These are phyloP conservation scores for Mycena pura DNA, from an alignment of 768 basidiomycete species.

Conservation along the genomic window DNA sequence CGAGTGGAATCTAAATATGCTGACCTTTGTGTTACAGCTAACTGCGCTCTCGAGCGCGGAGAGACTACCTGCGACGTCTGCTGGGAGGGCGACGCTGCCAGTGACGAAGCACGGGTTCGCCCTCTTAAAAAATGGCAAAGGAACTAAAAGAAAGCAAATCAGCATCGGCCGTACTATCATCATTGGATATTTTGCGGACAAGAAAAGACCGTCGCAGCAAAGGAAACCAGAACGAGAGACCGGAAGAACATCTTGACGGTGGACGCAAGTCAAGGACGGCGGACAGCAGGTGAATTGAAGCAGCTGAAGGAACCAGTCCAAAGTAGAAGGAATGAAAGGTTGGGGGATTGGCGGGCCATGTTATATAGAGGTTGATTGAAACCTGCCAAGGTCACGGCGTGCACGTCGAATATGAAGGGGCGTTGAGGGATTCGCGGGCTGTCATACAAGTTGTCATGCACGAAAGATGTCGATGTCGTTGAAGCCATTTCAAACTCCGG, in stretches of 20 bases:
- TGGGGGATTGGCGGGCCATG: background rate
- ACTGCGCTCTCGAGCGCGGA: slow-evolving; percentile 27
- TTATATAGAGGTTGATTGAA: background rate
- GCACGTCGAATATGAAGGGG: no score
- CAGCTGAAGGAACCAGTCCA: slow-evolving; percentile 29
- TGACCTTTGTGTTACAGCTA: slow-evolving; percentile 30
- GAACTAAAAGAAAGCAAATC: background rate
- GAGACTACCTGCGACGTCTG: slow-evolving; percentile 33
- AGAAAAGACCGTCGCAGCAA: slow-evolving; percentile 19
- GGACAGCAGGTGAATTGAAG: slow-evolving; percentile 23
- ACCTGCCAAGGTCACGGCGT: background rate
- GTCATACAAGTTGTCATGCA: no score
- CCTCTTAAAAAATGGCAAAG: slow-evolving; percentile 28
- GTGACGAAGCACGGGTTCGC: slow-evolving; percentile 38
- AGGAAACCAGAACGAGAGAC: slow-evolving; percentile 25
- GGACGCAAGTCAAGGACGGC: slow-evolving; percentile 15
- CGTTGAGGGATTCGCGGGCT: no score
- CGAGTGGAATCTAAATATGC: background rate
- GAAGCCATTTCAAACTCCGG: no score
- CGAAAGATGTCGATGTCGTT: no score
- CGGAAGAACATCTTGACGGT: slow-evolving; percentile 24
- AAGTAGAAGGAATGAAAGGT: slow-evolving; percentile 17
- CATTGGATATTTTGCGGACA: slow-evolving; percentile 4
- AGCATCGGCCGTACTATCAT: no score
- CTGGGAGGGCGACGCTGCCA: slow-evolving; percentile 33